phyloP scores from a whole-genome alignment of 129 eudicot genomes.

The Flaveria brownii region DNA sequence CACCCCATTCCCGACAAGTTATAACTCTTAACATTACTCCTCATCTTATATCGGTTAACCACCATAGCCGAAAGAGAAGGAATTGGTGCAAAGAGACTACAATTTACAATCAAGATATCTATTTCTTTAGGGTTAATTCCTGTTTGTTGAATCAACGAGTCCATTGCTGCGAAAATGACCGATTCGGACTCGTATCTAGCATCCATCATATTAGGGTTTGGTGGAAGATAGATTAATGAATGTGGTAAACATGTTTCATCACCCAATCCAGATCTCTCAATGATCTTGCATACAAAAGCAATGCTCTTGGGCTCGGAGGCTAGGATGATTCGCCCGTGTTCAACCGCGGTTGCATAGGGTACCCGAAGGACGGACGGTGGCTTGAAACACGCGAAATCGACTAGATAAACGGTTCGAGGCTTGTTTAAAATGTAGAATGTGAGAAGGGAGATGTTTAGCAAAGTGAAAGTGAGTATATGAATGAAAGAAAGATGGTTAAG shows the following conservation, averaged over 20 bases:
- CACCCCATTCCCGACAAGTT: slow-evolving; percentile 83
- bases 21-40: slow-evolving; percentile 59
- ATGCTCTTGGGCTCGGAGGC: slow-evolving; percentile 55
- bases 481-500: slow-evolving; percentile 19
- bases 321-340: slow-evolving; percentile 44
- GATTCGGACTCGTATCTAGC: slow-evolving; percentile 56
- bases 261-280: slow-evolving; percentile 69
- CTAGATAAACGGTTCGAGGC: slow-evolving; percentile 54
- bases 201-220: slow-evolving; percentile 41
- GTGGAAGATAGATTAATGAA: slow-evolving; percentile 52
- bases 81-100: slow-evolving; percentile 67
- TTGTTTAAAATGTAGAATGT: slow-evolving; percentile 47
- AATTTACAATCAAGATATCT: slow-evolving; percentile 62
- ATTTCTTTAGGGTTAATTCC: slow-evolving; percentile 61
- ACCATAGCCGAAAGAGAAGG: slow-evolving; percentile 63
- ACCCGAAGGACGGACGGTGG: slow-evolving; percentile 50
- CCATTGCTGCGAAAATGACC: slow-evolving; percentile 60
- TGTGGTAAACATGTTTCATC: slow-evolving; percentile 71
- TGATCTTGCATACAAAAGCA: slow-evolving; percentile 50
- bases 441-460: slow-evolving; percentile 35
- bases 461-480: slow-evolving; percentile 35
- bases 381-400: slow-evolving; percentile 73
- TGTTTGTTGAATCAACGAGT: slow-evolving; percentile 51
- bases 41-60: slow-evolving; percentile 59
- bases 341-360: slow-evolving; percentile 51